Base-by-base conservation (phyloP, 2,329 filamentous ascomycete species). In the Tolypocladium inflatum region DNA sequence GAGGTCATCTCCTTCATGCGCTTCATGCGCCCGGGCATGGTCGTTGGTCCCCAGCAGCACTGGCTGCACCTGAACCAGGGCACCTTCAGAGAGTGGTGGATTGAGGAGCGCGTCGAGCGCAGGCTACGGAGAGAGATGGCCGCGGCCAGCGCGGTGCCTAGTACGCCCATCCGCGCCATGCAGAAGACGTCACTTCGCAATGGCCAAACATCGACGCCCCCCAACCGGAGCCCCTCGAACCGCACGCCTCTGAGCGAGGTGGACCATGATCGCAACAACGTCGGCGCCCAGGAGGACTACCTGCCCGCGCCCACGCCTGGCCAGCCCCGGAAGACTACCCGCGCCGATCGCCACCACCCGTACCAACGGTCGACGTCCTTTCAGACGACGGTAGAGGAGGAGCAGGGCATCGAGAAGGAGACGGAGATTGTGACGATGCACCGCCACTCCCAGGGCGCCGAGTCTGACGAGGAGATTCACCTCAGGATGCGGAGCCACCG, bases 11-110 rank as follows among this genome's bases (percentile, higher is more conserved):
- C 92, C 3, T 99, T 92, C 74, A 97, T 99, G 93, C 87, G 93
- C 61, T 99, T 99, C 76, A 97, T 97, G 93, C 84, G 93, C 59
- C 94, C 94, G 0, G 94, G 94, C 56, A 99, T 99, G 94, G 94
- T 99, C 8, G 94, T 99, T 56, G 94, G 94, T 0, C 94, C 94
- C 43, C 94, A 99, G 71, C 94, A 99, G 75, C 94, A 99, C 75
- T 99, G 94, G 94, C 83, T 99, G 57, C 94, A 99, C 71, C 83
- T 99, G 62, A 97, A 99, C 77, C 94, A 99, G 74, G 89, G 89
- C 41, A 87, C 89, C 41, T 99, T 99, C 85, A 85, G 94, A n/a
- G 91, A 97, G 74, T 99, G 94, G 94, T 97, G 92, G 90, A 83
- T 94, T 67, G 91, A 91, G 75, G 89, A 93, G 76, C 89, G 91